phyloP scores from a whole-genome alignment of 148 eudicot species.

The Chenopodium formosanum region DNA sequence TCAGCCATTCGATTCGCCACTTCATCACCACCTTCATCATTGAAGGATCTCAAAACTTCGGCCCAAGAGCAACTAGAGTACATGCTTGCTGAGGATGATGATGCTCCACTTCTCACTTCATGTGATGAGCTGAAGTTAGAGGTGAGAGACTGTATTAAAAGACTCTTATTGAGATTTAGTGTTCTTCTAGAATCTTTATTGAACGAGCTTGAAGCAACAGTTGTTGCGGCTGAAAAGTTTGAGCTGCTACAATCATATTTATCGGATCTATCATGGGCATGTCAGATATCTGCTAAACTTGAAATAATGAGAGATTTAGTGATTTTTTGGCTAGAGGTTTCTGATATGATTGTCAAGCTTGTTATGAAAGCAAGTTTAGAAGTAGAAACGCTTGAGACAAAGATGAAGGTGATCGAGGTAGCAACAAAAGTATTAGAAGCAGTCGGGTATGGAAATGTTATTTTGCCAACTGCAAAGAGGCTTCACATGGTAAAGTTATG shows the following conservation, averaged over 20 bases:
- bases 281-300: conserved; percentile 61
- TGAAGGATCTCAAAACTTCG: conserved; percentile 59
- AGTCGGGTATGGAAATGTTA: conserved; percentile 66
- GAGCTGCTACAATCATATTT: conserved; percentile 42
- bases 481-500: conserved; percentile 69
- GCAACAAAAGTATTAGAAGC: conserved; percentile 71
- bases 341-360: conserved; percentile 35
- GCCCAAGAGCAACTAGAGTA: conserved; percentile 91
- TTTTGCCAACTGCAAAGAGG: conserved; percentile 60
- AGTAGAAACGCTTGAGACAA: conserved; percentile 36
- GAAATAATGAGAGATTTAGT: conserved; percentile 65
- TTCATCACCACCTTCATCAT: conserved; percentile 55
- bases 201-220: conserved; percentile 30
- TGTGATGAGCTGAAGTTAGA: conserved; percentile 55
- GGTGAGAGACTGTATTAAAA: conserved; percentile 44
- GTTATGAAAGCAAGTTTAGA: conserved; percentile 27
- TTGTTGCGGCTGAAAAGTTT: conserved; percentile 25
- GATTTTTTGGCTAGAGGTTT: conserved; percentile 55
- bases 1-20: conserved; percentile 71
- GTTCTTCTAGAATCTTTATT: conserved; percentile 44
- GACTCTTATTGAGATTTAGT: conserved; percentile 45
- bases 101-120: conserved; percentile 63
- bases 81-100: conserved; percentile 91
- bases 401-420: conserved; percentile 65
- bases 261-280: conserved; percentile 74